phyloP scores from a whole-genome alignment of 345 rosid genomes.

The Alliaria petiolata region DNA sequence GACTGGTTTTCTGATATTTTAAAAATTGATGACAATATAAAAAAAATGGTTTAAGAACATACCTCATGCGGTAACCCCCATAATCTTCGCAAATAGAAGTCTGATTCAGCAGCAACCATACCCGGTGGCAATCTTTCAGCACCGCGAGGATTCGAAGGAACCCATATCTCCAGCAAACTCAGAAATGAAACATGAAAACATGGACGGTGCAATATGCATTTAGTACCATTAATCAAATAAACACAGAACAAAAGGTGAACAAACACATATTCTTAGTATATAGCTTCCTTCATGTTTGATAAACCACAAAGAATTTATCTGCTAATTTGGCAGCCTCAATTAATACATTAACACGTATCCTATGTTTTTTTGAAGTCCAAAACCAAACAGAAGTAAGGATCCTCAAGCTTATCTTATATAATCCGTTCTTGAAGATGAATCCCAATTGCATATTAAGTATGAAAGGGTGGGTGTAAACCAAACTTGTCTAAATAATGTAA shows the following conservation, averaged over 20 bases:
- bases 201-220: background rate
- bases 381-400: background rate
- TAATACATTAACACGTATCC: background rate
- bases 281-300: background rate
- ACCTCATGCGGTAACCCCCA: constrained; percentile 98
- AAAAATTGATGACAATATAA: background rate
- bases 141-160: constrained; percentile 92
- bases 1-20: background rate
- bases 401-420: background rate
- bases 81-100: constrained; percentile 70
- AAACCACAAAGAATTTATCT: background rate
- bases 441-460: background rate
- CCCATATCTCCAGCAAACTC: constrained; percentile 72
- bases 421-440: background rate
- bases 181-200: constrained; percentile 25
- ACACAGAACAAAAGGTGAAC: background rate
- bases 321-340: background rate
- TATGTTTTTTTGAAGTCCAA: background rate
- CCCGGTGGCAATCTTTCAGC: constrained; percentile 89
- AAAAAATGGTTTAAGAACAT: constrained; percentile 8
- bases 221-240: background rate
- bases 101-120: constrained; percentile 81
- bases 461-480: background rate
- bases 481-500: background rate
- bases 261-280: background rate